Evolutionary conservation across 2,329 filamentous ascomycete genomes (phyloP), one percentile per base, ranked within the genome.

Genomic region (Hyphodiscus sp.): DNA sequence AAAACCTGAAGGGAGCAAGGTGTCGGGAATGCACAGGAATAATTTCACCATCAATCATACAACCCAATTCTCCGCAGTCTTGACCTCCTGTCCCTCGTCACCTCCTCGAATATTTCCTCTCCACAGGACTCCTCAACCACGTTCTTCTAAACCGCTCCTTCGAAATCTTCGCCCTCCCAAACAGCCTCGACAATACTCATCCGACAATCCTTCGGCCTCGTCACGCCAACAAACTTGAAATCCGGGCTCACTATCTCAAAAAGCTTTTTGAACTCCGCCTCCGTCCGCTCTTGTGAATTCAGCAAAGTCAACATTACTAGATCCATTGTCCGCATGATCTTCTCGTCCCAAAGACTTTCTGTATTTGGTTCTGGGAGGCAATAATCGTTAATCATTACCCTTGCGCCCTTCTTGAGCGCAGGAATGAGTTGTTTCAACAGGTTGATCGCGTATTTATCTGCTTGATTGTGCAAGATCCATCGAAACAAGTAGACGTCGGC

Each of bases 401-500:
- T 69, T 11, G 78, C 73, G 18, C 81, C 75, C 1, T 77, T 74
- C 65, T 82, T 78, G 49, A 83, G 67, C 33, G 79, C 74, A 1
- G 80, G 79, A 1, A 80, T 67, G 9, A 83, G 69, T 19, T 73
- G 74, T 55, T 71, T 71, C 41, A 78, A 67, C 41, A 82, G 76
- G 45, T 71, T 70, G 45, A 76, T 62, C 3, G 74, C 73, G 51
- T 80, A 77, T 2, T 73, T 73, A 15, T 80, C 80, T 0, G 79
- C 76, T 69, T 81, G 81, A 68, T 85, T 82, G 64, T 85, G 80
- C 8, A 85, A 67, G 57, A 85, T 82, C 73, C 76, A 77, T 47
- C 79, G 76, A 66, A 83, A 76, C 60, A 78, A 73, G 68, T 83
- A 85, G 18, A 82, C 71, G 60, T 82, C 80, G 0, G 79, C 82